A percentile compares a stretch with the other conserved stretches of the same genome.
These are phyloP conservation scores for Pichia ethanolica DNA, from an alignment of 805 yeast genomes.

Conservation along the genomic window DNA sequence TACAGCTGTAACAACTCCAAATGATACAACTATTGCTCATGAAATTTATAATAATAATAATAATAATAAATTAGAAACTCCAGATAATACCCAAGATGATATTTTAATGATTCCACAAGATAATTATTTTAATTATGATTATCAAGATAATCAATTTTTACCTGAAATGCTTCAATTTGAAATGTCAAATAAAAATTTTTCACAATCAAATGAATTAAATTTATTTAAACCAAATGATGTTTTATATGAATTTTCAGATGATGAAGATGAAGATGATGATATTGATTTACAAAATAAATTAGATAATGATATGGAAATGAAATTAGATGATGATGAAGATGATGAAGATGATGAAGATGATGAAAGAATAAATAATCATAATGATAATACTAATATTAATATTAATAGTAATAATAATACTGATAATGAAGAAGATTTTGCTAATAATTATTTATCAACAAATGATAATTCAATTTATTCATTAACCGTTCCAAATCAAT, in stretches of 20 bases:
- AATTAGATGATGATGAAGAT: slow-evolving; percentile 9
- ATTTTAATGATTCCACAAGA: slow-evolving; percentile 28
- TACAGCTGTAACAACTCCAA: no score
- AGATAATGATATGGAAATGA: slow-evolving; percentile 24
- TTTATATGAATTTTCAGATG: slow-evolving; percentile 25
- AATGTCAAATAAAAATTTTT: slow-evolving; percentile 21
- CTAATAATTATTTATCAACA: slow-evolving; percentile 13
- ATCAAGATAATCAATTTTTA: slow-evolving; percentile 19
- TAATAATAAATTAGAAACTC: neutral
- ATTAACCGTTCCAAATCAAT: slow-evolving; percentile 19
- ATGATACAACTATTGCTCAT: neutral
- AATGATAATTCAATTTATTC: slow-evolving; percentile 21
- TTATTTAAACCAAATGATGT: slow-evolving; percentile 27
- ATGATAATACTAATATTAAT: neutral
- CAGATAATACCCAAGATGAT: slow-evolving; percentile 14
- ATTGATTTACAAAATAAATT: slow-evolving; percentile 20
- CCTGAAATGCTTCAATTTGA: slow-evolving; percentile 25
- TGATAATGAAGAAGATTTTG: slow-evolving; percentile 16
- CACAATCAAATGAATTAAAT: slow-evolving; percentile 27
- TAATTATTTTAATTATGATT: slow-evolving; percentile 21
- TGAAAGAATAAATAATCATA: neutral
- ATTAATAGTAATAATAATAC: neutral
- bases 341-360: slow-evolving; percentile 6
- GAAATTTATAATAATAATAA: neutral
- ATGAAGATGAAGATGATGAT: slow-evolving; percentile 27